Conservation (phyloP, 2,329 filamentous ascomycete genomes). For the Curvularia lunata region DNA sequence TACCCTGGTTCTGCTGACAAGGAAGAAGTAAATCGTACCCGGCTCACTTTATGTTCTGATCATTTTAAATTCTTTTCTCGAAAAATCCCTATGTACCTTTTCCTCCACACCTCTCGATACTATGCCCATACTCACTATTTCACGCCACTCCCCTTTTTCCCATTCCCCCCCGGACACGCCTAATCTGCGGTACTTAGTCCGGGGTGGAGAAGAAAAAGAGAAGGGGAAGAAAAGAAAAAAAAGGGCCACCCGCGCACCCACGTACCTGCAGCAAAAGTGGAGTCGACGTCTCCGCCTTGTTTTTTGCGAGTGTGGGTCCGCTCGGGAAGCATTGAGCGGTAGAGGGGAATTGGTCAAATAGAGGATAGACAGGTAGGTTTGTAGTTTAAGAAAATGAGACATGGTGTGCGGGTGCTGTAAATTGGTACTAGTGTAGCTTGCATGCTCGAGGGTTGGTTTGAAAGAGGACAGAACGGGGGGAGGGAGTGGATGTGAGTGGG, state of each 20-base stretch:
- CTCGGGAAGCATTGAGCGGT: too few species aligned
- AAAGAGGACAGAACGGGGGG: not conserved
- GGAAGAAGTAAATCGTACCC: not conserved
- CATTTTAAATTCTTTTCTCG: not conserved
- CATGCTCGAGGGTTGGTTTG: not conserved
- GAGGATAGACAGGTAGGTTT: too few species aligned
- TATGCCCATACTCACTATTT: not conserved
- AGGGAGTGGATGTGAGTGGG: not conserved
- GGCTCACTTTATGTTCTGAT: not conserved
- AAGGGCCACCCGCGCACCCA: not conserved
- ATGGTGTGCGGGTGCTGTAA: too few species aligned
- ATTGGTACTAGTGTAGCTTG: too few species aligned
- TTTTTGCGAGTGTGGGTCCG: not conserved
- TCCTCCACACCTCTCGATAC: too few species aligned
- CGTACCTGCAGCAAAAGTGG: slow-evolving; percentile 1
- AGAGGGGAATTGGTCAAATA: too few species aligned
- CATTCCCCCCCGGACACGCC: not conserved
- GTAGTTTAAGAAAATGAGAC: too few species aligned
- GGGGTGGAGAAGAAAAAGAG: not conserved
- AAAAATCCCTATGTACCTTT: too few species aligned
- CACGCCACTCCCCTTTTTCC: not conserved
- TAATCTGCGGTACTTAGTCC: not conserved
- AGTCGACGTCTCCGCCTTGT: not conserved
- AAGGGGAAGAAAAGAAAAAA: not conserved
- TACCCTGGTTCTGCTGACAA: not conserved